Base-by-base conservation (phyloP, 441 rosid genomes). In the Bocquillonia castaneifolia region DNA sequence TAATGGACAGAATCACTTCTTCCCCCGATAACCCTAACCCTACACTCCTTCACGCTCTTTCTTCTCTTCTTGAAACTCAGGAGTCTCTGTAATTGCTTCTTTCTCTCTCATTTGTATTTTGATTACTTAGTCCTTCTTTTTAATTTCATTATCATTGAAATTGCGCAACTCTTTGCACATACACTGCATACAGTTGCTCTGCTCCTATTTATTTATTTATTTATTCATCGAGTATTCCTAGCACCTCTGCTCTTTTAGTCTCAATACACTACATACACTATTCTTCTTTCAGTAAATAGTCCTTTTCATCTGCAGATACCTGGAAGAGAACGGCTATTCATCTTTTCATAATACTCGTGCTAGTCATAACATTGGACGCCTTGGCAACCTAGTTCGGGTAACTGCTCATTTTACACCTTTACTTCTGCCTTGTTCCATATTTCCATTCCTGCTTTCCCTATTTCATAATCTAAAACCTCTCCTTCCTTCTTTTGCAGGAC, bases 1-100 rank as follows among this genome's bases (percentile, higher is more conserved):
- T 85, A 42, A 95, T 95, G 86, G 99, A 95, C 15, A 89, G 72
- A 15, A 83, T 90, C 78, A 95, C 93, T 67, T 73, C 89, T 47
- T 76, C 76, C 45, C 84, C 89, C 10, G 91, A 92, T 68, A 92
- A 79, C 81, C 99, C 99, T 80, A 92, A 77, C 68, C 86, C 97
- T 68, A 61, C 75, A 12, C 69, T 83, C 14, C 93, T 94, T 28
- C 98, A 90, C 64, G 90, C 94, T 13, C 94, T 94, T 34, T 74
- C 96, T 9, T 84, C 89, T 47, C 84, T 94, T 58, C 88, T 92
- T 5, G 96, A 92, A 78, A 73, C 84, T 23, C 91, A 92, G 67
- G 99, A 90, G 81, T 76, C 88, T 63, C 75, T 79, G 96, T 87
- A 78, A n/a, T 61, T 23, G 10, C 17, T 8, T 14, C 22, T 55